Percentiles rank a stretch among this genome's conserved stretches.
phyloP scores from a whole-genome alignment of 192 early-diverging fungal species.

The Obelidium mucronatum region DNA sequence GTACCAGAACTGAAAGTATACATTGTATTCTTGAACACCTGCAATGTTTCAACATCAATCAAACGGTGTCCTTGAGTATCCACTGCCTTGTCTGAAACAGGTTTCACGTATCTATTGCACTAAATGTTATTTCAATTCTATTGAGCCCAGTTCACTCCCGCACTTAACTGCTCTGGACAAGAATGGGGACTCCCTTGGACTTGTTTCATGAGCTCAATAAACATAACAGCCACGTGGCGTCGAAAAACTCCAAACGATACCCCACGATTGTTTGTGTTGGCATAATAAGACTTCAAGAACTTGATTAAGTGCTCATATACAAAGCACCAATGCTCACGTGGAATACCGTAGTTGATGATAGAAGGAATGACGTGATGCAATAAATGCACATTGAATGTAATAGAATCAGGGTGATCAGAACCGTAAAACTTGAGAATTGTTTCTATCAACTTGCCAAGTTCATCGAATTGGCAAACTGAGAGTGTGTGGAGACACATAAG shows the following conservation, averaged over 20 bases:
- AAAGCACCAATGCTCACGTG: slow-evolving; percentile 13
- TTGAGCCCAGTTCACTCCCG: neutral
- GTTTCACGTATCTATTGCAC: neutral
- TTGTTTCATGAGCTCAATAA: neutral
- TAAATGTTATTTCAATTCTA: neutral
- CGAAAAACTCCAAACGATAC: neutral
- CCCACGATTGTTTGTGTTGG: slow-evolving; percentile 2
- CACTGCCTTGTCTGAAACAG: neutral
- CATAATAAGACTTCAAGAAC: neutral
- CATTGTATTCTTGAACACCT: neutral
- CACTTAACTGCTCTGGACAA: neutral
- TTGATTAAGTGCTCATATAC: slow-evolving; percentile 11
- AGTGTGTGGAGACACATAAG: neutral
- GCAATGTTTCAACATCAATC: neutral
- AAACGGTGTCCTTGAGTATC: neutral
- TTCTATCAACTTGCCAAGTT: neutral
- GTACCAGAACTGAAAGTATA: too few relatives aligned
- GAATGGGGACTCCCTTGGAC: neutral
- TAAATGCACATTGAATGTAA: neutral
- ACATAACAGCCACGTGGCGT: neutral
- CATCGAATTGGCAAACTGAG: neutral
- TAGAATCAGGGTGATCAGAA: neutral
- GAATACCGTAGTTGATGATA: neutral
- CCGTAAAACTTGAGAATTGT: neutral
- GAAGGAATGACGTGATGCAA: neutral